These are phyloP conservation scores for Bombardia bombarda DNA, from an alignment of 495 filamentous ascomycete genomes.

Conservation along the genomic window DNA sequence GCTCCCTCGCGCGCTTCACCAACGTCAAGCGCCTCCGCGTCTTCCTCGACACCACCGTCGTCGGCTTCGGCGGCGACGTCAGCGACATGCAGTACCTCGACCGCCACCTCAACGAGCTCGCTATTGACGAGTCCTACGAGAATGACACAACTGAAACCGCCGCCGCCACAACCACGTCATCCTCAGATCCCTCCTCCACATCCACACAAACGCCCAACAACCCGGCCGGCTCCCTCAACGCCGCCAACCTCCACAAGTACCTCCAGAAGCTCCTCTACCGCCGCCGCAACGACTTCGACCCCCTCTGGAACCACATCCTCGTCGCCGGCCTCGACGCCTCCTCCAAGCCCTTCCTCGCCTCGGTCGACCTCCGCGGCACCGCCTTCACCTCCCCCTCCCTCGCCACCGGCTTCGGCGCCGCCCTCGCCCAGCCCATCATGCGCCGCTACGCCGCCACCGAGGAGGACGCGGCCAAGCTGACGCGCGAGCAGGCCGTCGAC, in stretches of 20 bases:
- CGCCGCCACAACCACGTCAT: slow-evolving; percentile 30
- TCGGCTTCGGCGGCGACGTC: slow-evolving; percentile 90
- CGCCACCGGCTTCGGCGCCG: slow-evolving; percentile 88
- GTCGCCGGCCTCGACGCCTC: slow-evolving; percentile 80
- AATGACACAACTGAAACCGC: slow-evolving; percentile 35
- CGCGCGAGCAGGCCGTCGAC: slow-evolving; percentile 68
- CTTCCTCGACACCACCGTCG: slow-evolving; percentile 68
- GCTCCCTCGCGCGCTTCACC: slow-evolving; percentile 92
- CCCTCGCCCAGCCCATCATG: slow-evolving; percentile 87
- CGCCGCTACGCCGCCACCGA: slow-evolving; percentile 77
- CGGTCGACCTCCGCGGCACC: slow-evolving; percentile 86
- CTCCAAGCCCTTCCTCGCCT: slow-evolving; percentile 77
- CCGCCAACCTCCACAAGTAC: slow-evolving; percentile 93
- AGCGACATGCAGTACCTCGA: slow-evolving; percentile 98
- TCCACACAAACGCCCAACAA: too few relatives aligned
- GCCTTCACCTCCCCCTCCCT: slow-evolving; percentile 80
- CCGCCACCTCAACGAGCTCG: slow-evolving; percentile 76
- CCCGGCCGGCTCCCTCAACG: slow-evolving; percentile 58
- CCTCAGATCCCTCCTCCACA: too few relatives aligned
- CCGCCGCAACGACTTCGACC: slow-evolving; percentile 90
- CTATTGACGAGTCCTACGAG: slow-evolving; percentile 80
- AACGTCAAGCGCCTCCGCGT: slow-evolving; percentile 83
- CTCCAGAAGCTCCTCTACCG: slow-evolving; percentile 90
- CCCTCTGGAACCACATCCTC: slow-evolving; percentile 91
- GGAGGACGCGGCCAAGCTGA: slow-evolving; percentile 57